Evolutionary conservation across 2,329 filamentous ascomycete species (phyloP).

Genomic region (Nemania diffusa): DNA sequence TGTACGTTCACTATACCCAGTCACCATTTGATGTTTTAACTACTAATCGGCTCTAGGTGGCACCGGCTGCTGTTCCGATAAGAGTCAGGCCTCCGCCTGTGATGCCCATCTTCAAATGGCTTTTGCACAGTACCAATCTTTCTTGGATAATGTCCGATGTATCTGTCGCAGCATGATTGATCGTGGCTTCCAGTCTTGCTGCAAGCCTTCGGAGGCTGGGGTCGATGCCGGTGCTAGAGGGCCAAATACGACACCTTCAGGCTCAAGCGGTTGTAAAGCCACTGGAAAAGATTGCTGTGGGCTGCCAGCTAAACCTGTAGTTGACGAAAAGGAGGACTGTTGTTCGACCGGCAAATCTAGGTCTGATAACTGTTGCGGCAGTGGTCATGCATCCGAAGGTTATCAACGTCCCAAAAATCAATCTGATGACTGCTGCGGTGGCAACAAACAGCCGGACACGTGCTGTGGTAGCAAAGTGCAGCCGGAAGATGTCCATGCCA

Average conservation of each 20-base stretch:
- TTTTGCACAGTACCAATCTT: constrained; percentile 31
- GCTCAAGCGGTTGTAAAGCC: neutral
- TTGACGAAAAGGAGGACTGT: neutral
- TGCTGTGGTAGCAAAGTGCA: constrained; percentile 10
- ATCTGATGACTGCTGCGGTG: constrained; percentile 2
- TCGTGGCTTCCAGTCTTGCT: constrained; percentile 31
- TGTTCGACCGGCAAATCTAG: constrained; percentile 4
- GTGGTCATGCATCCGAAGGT: neutral
- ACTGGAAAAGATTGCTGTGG: constrained; percentile 1
- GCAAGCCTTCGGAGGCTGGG: constrained; percentile 16
- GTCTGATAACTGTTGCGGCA: constrained; percentile 1
- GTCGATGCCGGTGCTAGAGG: neutral
- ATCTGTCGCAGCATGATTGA: constrained; percentile 34
- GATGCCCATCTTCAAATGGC: constrained; percentile 31
- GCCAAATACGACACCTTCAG: neutral
- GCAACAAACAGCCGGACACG: constrained; percentile 3
- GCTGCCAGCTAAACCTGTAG: neutral
- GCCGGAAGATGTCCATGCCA: neutral
- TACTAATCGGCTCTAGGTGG: constrained; percentile 13
- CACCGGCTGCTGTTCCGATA: neutral
- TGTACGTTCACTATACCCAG: constrained; percentile 6
- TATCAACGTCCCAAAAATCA: neutral
- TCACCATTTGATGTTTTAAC: neutral
- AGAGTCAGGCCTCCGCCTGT: constrained; percentile 11
- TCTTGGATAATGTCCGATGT: constrained; percentile 30